phyloP scores from a whole-genome alignment of 2,329 filamentous ascomycete species.

The Cercospora janseana region DNA sequence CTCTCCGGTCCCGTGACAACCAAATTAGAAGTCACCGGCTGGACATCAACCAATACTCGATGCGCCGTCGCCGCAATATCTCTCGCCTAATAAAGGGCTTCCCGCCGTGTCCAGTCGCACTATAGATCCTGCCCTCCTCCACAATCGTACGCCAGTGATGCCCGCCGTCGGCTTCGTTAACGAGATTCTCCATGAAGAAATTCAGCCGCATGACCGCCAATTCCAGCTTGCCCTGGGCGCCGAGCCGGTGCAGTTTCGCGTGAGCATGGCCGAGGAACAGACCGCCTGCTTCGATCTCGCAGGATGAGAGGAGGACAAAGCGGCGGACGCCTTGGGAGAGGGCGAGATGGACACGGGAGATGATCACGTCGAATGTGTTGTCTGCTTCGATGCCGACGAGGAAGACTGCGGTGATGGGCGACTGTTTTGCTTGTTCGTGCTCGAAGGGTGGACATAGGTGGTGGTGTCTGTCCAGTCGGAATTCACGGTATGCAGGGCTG shows the following conservation, averaged over 20 bases:
- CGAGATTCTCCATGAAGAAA: conserved; percentile 56
- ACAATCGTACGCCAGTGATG: conserved; percentile 38
- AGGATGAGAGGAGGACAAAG: conserved; percentile 45
- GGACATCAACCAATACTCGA: conserved; percentile 41
- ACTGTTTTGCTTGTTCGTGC: too few relatives aligned
- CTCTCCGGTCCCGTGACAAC: conserved; percentile 38
- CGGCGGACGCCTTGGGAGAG: conserved; percentile 38
- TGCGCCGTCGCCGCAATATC: conserved; percentile 51
- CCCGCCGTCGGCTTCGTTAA: conserved; percentile 27
- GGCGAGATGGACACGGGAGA: conserved; percentile 46
- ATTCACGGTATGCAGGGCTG: too few relatives aligned
- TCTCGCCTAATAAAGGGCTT: conserved; percentile 49
- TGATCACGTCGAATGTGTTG: conserved; percentile 32
- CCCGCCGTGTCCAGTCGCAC: conserved; percentile 46
- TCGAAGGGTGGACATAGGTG: too few relatives aligned
- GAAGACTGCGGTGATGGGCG: too few relatives aligned
- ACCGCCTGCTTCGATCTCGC: conserved; percentile 16
- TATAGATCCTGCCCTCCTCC: conserved; percentile 44
- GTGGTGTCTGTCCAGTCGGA: too few relatives aligned
- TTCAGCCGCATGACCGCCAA: conserved; percentile 44
- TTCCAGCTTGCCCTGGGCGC: conserved; percentile 35
- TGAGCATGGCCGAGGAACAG: conserved; percentile 15
- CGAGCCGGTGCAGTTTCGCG: conserved; percentile 25
- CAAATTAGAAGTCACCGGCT: conserved; percentile 45
- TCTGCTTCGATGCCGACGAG: too few relatives aligned